Evolutionary conservation across 371 early-diverging fungal genomes (phyloP).

Genomic region (Syncephalastrum racemosum): DNA sequence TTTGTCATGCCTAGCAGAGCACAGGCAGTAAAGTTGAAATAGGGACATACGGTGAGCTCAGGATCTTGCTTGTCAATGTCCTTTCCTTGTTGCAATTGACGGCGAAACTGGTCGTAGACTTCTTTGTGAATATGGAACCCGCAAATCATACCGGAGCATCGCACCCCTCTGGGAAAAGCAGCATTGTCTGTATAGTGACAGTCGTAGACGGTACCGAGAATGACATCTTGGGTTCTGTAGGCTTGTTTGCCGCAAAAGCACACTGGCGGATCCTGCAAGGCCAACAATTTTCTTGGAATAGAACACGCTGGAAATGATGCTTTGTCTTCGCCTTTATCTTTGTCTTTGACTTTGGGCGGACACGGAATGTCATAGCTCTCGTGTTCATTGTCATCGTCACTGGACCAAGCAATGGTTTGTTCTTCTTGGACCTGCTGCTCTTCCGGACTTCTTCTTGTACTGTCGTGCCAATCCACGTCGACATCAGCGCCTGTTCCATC

Average conservation of each 20-base stretch:
- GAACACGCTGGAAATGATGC: too few species aligned
- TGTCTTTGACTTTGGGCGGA: too few species aligned
- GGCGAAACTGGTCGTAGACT: conserved; percentile 31
- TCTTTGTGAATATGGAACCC: conserved; percentile 50
- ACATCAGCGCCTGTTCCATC: too few species aligned
- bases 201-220: conserved; percentile 32
- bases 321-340: too few species aligned
- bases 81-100: conserved; percentile 5
- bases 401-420: too few species aligned
- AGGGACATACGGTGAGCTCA: conserved; percentile 39
- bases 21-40: conserved; percentile 50
- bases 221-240: conserved; percentile 10
- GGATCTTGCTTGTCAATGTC: conserved; percentile 22
- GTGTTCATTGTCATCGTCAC: too few species aligned
- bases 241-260: conserved; percentile 47
- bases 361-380: too few species aligned
- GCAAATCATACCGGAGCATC: conserved; percentile 20
- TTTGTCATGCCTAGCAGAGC: conserved; percentile 33
- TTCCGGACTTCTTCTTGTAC: too few species aligned
- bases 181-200: conserved; percentile 15
- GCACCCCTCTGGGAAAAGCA: not conserved
- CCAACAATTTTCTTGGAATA: too few species aligned
- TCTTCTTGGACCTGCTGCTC: too few species aligned
- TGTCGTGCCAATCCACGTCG: too few species aligned
- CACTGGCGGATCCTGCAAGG: conserved; percentile 8